These are phyloP conservation scores for Microdochium nivale DNA, from an alignment of 2,329 filamentous ascomycete genomes.

Conservation along the genomic window DNA sequence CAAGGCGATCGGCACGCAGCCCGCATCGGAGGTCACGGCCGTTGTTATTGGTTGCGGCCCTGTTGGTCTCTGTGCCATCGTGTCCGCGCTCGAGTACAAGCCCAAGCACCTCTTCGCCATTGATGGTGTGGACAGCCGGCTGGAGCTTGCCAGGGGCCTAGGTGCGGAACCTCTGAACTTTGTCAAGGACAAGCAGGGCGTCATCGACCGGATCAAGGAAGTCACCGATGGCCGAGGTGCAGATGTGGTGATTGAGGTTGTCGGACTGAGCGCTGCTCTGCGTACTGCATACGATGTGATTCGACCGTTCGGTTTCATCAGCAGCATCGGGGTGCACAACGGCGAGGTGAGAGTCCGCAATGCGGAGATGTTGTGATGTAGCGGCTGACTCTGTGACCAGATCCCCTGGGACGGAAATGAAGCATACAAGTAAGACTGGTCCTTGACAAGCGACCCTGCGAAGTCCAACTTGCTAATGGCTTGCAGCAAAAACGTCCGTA, in stretches of 20 bases:
- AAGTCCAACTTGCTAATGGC: constrained; percentile 11
- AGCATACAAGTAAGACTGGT: constrained; percentile 42
- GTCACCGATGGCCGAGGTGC: constrained; percentile 74
- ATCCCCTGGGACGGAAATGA: constrained; percentile 59
- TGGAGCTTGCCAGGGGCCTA: constrained; percentile 63
- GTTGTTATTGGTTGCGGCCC: constrained; percentile 81
- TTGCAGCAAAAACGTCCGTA: constrained; percentile 56
- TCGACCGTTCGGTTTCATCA: constrained; percentile 64
- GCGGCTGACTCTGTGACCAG: constrained; percentile 27
- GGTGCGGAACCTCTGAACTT: constrained; percentile 84
- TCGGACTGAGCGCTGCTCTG: constrained; percentile 61
- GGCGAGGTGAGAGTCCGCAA: constrained; percentile 44
- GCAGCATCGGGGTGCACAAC: constrained; percentile 70
- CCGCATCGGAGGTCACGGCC: constrained; percentile 58
- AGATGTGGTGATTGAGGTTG: constrained; percentile 76
- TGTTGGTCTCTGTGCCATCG: constrained; percentile 75
- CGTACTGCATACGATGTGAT: constrained; percentile 63
- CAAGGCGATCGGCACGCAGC: constrained; percentile 46
- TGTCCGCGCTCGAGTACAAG: constrained; percentile 66
- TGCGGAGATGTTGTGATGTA: neutral
- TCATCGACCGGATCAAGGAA: constrained; percentile 62
- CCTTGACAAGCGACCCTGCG: neutral
- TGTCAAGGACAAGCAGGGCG: constrained; percentile 51
- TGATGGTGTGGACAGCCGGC: constrained; percentile 66
- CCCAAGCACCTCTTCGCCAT: constrained; percentile 72